Conservation (phyloP, 345 rosid genomes). For the Acer campestre region DNA sequence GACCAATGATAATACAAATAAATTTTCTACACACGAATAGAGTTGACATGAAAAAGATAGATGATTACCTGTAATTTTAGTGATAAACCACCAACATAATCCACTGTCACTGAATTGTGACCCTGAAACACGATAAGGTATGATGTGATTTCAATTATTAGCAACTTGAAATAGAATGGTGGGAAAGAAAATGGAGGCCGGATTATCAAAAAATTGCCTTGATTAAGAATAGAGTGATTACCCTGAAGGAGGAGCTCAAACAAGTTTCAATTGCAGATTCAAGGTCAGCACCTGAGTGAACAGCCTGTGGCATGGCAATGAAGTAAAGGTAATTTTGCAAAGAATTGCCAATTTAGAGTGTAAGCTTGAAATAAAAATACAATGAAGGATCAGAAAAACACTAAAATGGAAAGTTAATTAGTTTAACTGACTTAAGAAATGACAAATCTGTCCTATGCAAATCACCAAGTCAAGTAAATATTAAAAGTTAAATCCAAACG, state of each 20-base stretch:
- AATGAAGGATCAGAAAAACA: background rate
- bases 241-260: slow-evolving; percentile 31
- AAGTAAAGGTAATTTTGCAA: slow-evolving; percentile 1
- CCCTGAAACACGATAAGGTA: slow-evolving; percentile 25
- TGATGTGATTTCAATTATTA: background rate
- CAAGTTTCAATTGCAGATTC: slow-evolving; percentile 47
- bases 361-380: background rate
- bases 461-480: background rate
- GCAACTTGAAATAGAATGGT: slow-evolving; percentile 15
- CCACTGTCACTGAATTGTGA: slow-evolving; percentile 15
- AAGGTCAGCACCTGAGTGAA: slow-evolving; percentile 49
- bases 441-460: background rate
- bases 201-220: slow-evolving; percentile 9
- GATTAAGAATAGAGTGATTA: slow-evolving; percentile 12
- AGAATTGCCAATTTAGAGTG: background rate
- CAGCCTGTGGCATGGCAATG: slow-evolving; percentile 30
- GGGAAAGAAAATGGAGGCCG: slow-evolving; percentile 6
- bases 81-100: slow-evolving; percentile 22
- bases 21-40: background rate
- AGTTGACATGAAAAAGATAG: slow-evolving; percentile 1
- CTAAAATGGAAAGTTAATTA: background rate
- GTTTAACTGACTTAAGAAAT: slow-evolving; percentile 7
- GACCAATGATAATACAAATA: background rate
- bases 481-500: background rate
- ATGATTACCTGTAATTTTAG: slow-evolving; percentile 32